phyloP scores from a whole-genome alignment of 139 green algal species.

The Monoraphidium neglectum region DNA sequence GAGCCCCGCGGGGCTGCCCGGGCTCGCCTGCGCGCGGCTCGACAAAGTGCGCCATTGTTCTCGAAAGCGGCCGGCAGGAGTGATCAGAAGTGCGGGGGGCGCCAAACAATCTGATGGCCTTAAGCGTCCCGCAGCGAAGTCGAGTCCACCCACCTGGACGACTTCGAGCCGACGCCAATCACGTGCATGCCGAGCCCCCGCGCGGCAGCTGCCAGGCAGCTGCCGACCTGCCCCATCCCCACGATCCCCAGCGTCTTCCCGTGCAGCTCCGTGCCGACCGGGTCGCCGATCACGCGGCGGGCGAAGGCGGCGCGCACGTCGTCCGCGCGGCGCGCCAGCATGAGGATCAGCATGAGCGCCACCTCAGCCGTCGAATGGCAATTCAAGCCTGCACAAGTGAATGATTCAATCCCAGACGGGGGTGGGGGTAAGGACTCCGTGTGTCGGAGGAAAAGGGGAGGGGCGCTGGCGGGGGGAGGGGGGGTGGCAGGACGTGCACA shows the following conservation, averaged over 20 bases:
- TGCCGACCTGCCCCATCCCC: slow-evolving; percentile 50
- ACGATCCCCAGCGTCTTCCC: slow-evolving; percentile 59
- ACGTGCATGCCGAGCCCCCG: slow-evolving; percentile 56
- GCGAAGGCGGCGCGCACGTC: slow-evolving; percentile 37
- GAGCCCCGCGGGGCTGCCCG: no score
- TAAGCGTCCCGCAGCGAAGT: neutral
- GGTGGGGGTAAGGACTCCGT: neutral
- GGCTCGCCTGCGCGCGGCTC: no score
- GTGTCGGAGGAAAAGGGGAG: neutral
- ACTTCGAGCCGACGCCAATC: slow-evolving; percentile 26
- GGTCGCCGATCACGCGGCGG: slow-evolving; percentile 36
- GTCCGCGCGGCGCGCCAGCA: slow-evolving; percentile 47
- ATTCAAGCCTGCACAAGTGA: slow-evolving; percentile 14
- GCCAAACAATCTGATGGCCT: neutral
- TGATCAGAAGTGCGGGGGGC: neutral
- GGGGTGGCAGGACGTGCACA: neutral
- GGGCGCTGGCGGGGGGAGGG: neutral
- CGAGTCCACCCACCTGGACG: neutral
- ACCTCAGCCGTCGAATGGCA: slow-evolving; percentile 23
- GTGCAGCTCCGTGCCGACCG: slow-evolving; percentile 40
- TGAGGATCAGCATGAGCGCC: slow-evolving; percentile 57
- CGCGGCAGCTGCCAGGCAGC: slow-evolving; percentile 31
- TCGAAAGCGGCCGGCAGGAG: no score
- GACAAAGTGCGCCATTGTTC: no score
- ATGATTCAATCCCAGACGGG: neutral